A percentile compares a stretch with the other conserved stretches of the same genome.
phyloP scores from a whole-genome alignment of 495 filamentous ascomycete genomes.

The Paragyromitra xinjiangensis region DNA sequence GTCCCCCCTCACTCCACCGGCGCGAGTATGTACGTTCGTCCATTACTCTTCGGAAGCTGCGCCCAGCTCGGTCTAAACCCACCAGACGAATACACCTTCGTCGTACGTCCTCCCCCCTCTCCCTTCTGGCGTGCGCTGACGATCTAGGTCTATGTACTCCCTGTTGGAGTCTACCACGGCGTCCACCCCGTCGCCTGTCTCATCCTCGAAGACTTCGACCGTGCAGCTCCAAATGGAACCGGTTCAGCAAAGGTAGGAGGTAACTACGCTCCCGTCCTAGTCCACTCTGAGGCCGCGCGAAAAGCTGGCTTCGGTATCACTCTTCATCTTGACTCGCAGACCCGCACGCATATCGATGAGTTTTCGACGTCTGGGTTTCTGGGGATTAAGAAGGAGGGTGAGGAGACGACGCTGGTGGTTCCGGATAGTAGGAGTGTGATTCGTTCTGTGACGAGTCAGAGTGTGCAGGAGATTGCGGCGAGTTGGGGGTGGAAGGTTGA shows the following conservation, averaged over 20 bases:
- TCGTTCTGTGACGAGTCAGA: slow-evolving; percentile 79
- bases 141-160: slow-evolving; percentile 69
- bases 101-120: slow-evolving; percentile 61
- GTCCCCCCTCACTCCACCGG: slow-evolving; percentile 85
- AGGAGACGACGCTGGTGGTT: slow-evolving; percentile 74
- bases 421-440: slow-evolving; percentile 85
- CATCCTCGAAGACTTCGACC: slow-evolving; percentile 80
- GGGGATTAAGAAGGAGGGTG: slow-evolving; percentile 69
- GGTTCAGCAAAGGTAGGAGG: slow-evolving; percentile 79
- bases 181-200: slow-evolving; percentile 79
- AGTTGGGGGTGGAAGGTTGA: slow-evolving; percentile 73
- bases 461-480: slow-evolving; percentile 72
- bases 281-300: slow-evolving; percentile 78
- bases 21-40: slow-evolving; percentile 88
- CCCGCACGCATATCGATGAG: slow-evolving; percentile 82
- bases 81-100: slow-evolving; percentile 88
- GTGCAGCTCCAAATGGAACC: slow-evolving; percentile 76
- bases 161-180: slow-evolving; percentile 90
- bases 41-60: slow-evolving; percentile 81
- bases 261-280: slow-evolving; percentile 83
- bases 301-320: slow-evolving; percentile 83
- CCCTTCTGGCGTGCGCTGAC: neutral
- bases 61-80: slow-evolving; percentile 83
- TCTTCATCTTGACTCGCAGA: slow-evolving; percentile 83
- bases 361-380: slow-evolving; percentile 90